Evolutionary conservation across 768 basidiomycete genomes (phyloP).

Genomic region (Lanmaoa pseudosensibilis): DNA sequence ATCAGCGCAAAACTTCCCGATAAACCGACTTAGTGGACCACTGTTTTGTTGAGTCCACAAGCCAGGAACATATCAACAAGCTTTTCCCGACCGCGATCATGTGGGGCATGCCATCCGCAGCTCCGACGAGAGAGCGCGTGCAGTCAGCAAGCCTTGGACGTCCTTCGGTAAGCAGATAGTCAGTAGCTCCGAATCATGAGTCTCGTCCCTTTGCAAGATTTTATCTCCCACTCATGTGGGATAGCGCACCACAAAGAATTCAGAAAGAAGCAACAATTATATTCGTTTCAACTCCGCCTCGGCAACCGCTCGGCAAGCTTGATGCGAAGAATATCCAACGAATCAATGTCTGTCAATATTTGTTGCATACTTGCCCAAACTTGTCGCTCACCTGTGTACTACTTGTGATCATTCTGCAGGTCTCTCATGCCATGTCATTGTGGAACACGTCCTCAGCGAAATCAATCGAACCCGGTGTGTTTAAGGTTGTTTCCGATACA

Average conservation of each 20-base stretch:
- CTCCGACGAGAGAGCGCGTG: background rate
- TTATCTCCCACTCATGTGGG: background rate
- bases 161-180: background rate
- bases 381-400: background rate
- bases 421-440: background rate
- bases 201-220: background rate
- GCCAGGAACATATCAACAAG: background rate
- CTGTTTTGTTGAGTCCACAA: background rate
- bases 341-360: background rate
- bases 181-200: background rate
- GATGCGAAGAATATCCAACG: no score
- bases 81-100: background rate
- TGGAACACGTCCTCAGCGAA: background rate
- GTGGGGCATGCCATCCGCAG: background rate
- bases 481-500: background rate
- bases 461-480: background rate
- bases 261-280: background rate
- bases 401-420: background rate
- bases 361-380: background rate
- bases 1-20: background rate
- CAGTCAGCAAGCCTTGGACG: background rate
- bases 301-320: background rate
- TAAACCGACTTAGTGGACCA: background rate
- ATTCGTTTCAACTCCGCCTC: background rate
- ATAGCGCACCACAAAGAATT: background rate